Base-by-base conservation (phyloP, 2,329 filamentous ascomycete genomes). In the Calonectria hongkongensis region DNA sequence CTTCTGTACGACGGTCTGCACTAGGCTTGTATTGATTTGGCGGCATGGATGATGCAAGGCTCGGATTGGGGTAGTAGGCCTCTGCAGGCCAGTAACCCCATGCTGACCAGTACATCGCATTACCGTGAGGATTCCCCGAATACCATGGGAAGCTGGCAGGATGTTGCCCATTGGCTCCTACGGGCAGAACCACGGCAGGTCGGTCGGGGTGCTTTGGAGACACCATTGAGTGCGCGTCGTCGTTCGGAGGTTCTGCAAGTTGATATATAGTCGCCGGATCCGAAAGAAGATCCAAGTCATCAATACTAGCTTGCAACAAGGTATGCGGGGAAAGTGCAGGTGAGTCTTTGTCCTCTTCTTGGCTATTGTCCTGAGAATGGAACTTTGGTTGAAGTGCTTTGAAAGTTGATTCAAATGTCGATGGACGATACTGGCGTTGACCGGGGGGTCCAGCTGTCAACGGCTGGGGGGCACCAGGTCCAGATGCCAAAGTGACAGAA, bases 391-490 rank as follows among this genome's bases (percentile, higher is more conserved):
- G 81, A 39, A 83, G 78, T 39, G 82, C 79, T 68, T 82, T 85
- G 70, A 84, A 79, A 2, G 82, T 81, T 10, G 81, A 79, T 33
- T 88, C 86, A 41, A 87, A 82, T 2, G 84, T 84, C 28, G 84
- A 83, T n/a, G 87, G 82, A 25, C 84, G 86, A 75, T 86, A 86
- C 69, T 88, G 87, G 50, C 89, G 86, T 72, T 88, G 87, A 25
- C 89, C 89, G 15, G 89, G 89, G 50, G 89, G 89, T 2, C 89
- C 89, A 33, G 89, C 89, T 25, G 87, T 90, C 74, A 90, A 78
- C 12, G 89, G 89, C 27, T 81, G 84, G n/a, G 88, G 89, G 21
- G 84, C 84, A 7, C 87, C 88, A 1, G 83, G 81, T 0, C 82
- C 82, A 30, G 78, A 81, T 3, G 83, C 77, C 21, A 83, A 79